phyloP scores from a whole-genome alignment of 306 rosid species.

The Acacia crassicarpa region DNA sequence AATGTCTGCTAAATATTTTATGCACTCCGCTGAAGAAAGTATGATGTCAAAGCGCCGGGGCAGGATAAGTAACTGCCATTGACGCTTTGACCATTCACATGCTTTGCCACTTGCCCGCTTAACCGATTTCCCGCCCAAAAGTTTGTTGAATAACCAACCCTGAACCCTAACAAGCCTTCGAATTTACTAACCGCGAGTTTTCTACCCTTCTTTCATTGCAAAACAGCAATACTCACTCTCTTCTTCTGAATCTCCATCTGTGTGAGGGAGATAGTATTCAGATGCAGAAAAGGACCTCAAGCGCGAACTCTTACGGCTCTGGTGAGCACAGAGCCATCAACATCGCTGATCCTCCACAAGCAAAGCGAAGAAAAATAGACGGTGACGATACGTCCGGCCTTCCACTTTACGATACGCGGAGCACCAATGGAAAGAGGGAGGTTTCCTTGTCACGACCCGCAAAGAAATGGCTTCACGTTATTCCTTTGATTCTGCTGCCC shows the following conservation, averaged over 20 bases:
- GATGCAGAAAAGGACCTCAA: conserved; percentile 13
- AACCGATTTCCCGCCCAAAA: neutral
- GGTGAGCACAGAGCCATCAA: conserved; percentile 7
- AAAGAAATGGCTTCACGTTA: conserved; percentile 45
- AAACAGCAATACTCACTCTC: neutral
- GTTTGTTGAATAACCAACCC: neutral
- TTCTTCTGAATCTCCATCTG: neutral
- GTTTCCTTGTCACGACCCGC: conserved; percentile 19
- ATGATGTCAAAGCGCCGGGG: neutral
- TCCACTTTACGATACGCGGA: conserved; percentile 40
- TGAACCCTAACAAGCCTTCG: neutral
- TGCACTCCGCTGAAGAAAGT: neutral
- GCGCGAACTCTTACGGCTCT: neutral
- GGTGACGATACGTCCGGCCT: conserved; percentile 16
- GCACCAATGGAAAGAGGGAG: conserved; percentile 30
- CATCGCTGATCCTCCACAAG: neutral
- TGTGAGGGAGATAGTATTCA: neutral
- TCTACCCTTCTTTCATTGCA: neutral
- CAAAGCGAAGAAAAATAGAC: neutral
- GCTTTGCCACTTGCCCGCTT: neutral
- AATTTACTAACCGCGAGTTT: neutral
- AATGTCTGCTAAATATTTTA: neutral
- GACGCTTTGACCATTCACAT: neutral
- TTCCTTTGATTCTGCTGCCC: conserved; percentile 47
- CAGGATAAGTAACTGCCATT: neutral